These are phyloP conservation scores for Tuber brumale DNA, from an alignment of 495 filamentous ascomycete species.

Conservation along the genomic window DNA sequence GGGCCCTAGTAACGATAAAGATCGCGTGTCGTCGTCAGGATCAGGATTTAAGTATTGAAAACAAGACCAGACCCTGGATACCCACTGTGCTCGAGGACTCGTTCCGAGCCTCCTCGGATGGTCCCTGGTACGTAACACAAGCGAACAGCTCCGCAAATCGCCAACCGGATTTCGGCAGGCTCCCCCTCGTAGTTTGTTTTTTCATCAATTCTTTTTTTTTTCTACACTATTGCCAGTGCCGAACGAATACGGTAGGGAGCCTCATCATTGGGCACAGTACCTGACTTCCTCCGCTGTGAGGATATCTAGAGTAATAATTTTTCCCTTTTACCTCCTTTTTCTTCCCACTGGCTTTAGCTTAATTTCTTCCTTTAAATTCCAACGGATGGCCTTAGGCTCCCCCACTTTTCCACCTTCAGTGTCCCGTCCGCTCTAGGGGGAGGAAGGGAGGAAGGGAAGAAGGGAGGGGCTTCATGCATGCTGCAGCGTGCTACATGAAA, in stretches of 20 bases:
- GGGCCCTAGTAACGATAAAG: neutral
- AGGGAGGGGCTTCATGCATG: neutral
- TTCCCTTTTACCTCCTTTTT: neutral
- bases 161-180: neutral
- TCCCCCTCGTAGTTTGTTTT: neutral
- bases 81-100: neutral
- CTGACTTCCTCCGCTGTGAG: neutral
- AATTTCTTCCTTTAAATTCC: neutral
- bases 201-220: neutral
- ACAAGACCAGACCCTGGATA: conserved; percentile 2
- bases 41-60: conserved; percentile 6
- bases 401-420: neutral
- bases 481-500: neutral
- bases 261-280: neutral
- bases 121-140: neutral
- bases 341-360: neutral
- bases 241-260: neutral
- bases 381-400: neutral
- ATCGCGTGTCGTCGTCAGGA: neutral
- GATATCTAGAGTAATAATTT: neutral
- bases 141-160: neutral
- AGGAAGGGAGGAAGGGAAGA: neutral
- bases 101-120: neutral
- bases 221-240: neutral
- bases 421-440: neutral